Evolutionary conservation across 805 yeast genomes (phyloP).

Genomic region (Teunomyces panamensis): DNA sequence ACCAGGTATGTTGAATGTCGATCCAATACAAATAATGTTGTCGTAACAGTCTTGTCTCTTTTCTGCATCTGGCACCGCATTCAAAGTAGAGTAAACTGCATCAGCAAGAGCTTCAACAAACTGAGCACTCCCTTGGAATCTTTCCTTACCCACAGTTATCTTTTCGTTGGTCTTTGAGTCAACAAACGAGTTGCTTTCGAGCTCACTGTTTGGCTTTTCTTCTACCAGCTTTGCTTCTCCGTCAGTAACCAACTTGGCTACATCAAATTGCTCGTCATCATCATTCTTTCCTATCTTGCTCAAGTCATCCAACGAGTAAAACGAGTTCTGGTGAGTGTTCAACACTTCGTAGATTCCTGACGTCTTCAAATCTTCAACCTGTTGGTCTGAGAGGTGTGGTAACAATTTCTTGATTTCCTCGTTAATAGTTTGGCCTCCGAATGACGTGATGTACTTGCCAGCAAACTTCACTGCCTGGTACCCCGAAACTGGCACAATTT

Average conservation of each 20-base stretch:
- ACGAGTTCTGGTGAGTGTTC: conserved; percentile 63
- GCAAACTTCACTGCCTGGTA: conserved; percentile 62
- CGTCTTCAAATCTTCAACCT: conserved; percentile 71
- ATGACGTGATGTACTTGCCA: conserved; percentile 36
- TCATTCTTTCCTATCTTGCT: conserved; percentile 18
- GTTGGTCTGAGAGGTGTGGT: conserved; percentile 54
- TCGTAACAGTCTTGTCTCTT: conserved; percentile 84
- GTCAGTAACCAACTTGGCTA: conserved; percentile 83
- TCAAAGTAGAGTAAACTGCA: conserved; percentile 51
- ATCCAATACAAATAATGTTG: conserved; percentile 74
- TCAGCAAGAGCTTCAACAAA: conserved; percentile 55
- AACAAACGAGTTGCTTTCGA: conserved; percentile 67
- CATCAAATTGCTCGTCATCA: conserved; percentile 73
- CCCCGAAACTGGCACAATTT: conserved; percentile 76
- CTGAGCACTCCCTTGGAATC: conserved; percentile 75
- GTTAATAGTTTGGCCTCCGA: conserved; percentile 73
- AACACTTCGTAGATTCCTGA: conserved; percentile 79
- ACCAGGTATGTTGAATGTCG: conserved; percentile 73
- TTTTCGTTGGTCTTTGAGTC: conserved; percentile 55
- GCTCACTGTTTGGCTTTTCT: conserved; percentile 58
- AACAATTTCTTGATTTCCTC: conserved; percentile 47
- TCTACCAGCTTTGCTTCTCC: conserved; percentile 47
- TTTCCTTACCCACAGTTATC: conserved; percentile 79
- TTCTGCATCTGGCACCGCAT: conserved; percentile 60
- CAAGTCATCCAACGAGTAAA: conserved; percentile 56